A percentile compares a stretch with the other conserved stretches of the same genome.
These are phyloP conservation scores for Cymbidium sinense DNA, from an alignment of 106 monocot genomes.

Conservation along the genomic window DNA sequence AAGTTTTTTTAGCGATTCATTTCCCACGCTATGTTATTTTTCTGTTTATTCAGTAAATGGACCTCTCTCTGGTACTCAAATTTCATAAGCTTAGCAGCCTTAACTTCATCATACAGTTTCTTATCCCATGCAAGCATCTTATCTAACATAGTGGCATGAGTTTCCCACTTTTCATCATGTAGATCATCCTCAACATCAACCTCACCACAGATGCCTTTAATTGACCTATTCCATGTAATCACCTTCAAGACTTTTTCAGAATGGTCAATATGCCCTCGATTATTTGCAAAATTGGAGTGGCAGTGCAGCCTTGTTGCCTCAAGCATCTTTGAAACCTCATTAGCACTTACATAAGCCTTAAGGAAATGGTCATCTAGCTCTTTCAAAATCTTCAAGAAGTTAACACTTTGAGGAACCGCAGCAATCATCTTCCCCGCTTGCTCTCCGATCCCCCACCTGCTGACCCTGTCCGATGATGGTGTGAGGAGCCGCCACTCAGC, in stretches of 20 bases:
- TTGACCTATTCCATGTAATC: constrained; percentile 93
- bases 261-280: constrained; percentile 82
- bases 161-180: constrained; percentile 68
- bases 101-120: constrained; percentile 90
- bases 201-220: constrained; percentile 40
- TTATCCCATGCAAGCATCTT: constrained; percentile 98
- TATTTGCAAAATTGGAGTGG: constrained; percentile 87
- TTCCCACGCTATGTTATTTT: constrained; percentile 41
- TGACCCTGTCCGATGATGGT: constrained; percentile 30
- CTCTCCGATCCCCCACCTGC: constrained; percentile 15
- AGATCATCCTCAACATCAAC: constrained; percentile 59
- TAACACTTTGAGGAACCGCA: no score
- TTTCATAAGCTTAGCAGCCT: constrained; percentile 86
- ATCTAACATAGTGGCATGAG: constrained; percentile 87
- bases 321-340: constrained; percentile 69
- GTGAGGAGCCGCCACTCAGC: constrained; percentile 17
- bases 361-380: constrained; percentile 83
- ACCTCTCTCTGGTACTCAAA: constrained; percentile 80
- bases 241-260: constrained; percentile 85
- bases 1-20: constrained; percentile 54
- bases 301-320: constrained; percentile 83
- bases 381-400: constrained; percentile 41
- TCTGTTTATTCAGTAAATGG: constrained; percentile 62
- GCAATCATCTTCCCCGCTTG: constrained; percentile 27
- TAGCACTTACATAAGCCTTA: constrained; percentile 60